These are phyloP conservation scores for Prunus mume DNA, from an alignment of 306 rosid species.

Conservation along the genomic window DNA sequence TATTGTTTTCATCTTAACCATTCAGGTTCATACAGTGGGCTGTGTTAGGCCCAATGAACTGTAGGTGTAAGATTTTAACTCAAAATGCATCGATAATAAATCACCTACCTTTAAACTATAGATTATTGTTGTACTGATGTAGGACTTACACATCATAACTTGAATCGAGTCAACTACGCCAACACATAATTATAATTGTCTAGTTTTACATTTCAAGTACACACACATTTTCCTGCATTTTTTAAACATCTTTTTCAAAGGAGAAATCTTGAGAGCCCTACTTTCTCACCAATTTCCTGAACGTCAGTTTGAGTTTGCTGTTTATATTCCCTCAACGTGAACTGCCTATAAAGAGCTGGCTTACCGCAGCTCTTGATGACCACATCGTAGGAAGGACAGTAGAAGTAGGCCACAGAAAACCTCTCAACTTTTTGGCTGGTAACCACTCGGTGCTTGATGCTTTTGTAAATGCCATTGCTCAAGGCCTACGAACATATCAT, in stretches of 20 bases:
- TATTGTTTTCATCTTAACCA: too few species aligned
- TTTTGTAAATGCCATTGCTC: slow-evolving; percentile 67
- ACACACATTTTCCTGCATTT: not conserved
- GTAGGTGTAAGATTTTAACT: too few species aligned
- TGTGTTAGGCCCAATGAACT: too few species aligned
- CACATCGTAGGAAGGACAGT: slow-evolving; percentile 46
- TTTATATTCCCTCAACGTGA: slow-evolving; percentile 54
- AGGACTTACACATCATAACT: too few species aligned
- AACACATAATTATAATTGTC: too few species aligned
- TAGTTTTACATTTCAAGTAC: not conserved
- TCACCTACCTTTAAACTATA: too few species aligned
- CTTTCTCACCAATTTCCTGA: slow-evolving; percentile 58
- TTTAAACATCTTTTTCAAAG: not conserved
- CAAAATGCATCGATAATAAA: too few species aligned
- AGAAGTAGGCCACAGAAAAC: slow-evolving; percentile 71
- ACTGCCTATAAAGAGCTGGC: slow-evolving; percentile 43
- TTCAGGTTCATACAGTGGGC: too few species aligned
- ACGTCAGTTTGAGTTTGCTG: slow-evolving; percentile 51
- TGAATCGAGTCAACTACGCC: too few species aligned
- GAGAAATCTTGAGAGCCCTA: slow-evolving; percentile 70
- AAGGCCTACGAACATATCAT: slow-evolving; percentile 43
- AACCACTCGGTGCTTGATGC: slow-evolving; percentile 61
- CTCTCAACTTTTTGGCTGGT: slow-evolving; percentile 45
- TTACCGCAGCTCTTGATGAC: slow-evolving; percentile 38
- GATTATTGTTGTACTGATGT: too few species aligned